A percentile compares a stretch with the other conserved stretches of the same genome.
Evolutionary conservation across 2,329 filamentous ascomycete species (phyloP).

Genomic region (Cylindrodendrum hubeiense): DNA sequence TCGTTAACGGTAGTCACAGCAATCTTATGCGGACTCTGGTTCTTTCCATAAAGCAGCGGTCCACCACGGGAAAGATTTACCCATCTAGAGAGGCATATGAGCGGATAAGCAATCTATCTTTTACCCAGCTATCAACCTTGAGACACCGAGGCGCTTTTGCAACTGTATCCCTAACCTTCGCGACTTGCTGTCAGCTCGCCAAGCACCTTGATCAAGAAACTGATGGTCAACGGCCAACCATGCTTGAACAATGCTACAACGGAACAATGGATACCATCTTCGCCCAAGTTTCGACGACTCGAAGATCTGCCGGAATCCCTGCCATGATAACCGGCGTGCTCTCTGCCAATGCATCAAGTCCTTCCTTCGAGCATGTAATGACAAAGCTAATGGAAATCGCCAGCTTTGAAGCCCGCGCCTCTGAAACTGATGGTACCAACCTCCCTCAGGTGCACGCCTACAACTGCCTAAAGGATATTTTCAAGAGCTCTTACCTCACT

Average conservation of each 20-base stretch:
- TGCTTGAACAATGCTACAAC: constrained; percentile 79
- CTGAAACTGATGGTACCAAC: constrained; percentile 72
- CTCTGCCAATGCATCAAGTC: constrained; percentile 69
- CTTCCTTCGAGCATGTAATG: constrained; percentile 76
- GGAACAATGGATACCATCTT: constrained; percentile 78
- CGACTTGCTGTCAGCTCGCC: constrained; percentile 78
- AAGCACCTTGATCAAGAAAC: constrained; percentile 58
- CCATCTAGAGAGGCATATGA: constrained; percentile 69
- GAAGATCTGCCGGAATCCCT: constrained; percentile 92
- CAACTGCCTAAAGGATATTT: constrained; percentile 93
- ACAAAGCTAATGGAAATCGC: constrained; percentile 71
- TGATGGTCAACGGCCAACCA: constrained; percentile 48
- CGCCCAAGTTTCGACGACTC: constrained; percentile 83
- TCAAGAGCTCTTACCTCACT: constrained; percentile 83
- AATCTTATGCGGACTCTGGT: constrained; percentile 77
- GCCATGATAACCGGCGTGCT: constrained; percentile 87
- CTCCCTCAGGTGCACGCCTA: constrained; percentile 94
- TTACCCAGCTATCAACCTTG: constrained; percentile 84
- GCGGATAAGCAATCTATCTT: constrained; percentile 78
- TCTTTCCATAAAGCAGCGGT: constrained; percentile 63
- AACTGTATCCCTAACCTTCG: constrained; percentile 90
- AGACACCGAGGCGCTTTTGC: constrained; percentile 94
- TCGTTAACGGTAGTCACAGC: constrained; percentile 58
- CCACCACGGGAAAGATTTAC: constrained; percentile 58
- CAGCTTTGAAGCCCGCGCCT: constrained; percentile 62